These are phyloP conservation scores for Lophiostoma macrostomum DNA, from an alignment of 495 filamentous ascomycete species.

Conservation along the genomic window DNA sequence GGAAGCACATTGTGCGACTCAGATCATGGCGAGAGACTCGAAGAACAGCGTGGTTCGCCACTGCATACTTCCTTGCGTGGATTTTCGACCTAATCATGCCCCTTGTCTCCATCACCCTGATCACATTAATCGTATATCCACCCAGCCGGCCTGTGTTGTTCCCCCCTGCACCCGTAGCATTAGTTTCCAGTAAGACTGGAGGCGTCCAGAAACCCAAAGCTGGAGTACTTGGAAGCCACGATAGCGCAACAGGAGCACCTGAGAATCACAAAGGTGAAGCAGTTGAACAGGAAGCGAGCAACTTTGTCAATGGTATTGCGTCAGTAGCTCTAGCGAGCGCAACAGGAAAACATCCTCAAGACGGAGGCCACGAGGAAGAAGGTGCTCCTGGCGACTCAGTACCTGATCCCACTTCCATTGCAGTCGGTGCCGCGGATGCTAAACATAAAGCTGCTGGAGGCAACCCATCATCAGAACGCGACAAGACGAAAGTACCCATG, in stretches of 20 bases:
- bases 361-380: slow-evolving; percentile 37
- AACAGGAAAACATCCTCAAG: slow-evolving; percentile 59
- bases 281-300: slow-evolving; percentile 79
- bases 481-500: slow-evolving; percentile 84
- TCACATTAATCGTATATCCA: slow-evolving; percentile 66
- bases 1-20: slow-evolving; percentile 71
- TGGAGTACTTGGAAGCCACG: slow-evolving; percentile 70
- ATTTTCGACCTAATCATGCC: slow-evolving; percentile 70
- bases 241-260: slow-evolving; percentile 75
- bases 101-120: slow-evolving; percentile 51
- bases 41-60: slow-evolving; percentile 65
- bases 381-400: slow-evolving; percentile 40
- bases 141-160: slow-evolving; percentile 64
- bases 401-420: slow-evolving; percentile 61
- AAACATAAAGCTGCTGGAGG: slow-evolving; percentile 52
- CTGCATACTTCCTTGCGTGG: slow-evolving; percentile 74
- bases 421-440: slow-evolving; percentile 54
- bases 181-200: slow-evolving; percentile 61
- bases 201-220: slow-evolving; percentile 66
- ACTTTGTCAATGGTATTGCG: slow-evolving; percentile 74
- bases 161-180: slow-evolving; percentile 65
- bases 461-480: slow-evolving; percentile 51
- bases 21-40: slow-evolving; percentile 75
- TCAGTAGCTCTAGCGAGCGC: slow-evolving; percentile 72
- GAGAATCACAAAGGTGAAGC: slow-evolving; percentile 85